Conservation (phyloP, 2,329 filamentous ascomycete genomes). For the Aspergillus melleus region DNA sequence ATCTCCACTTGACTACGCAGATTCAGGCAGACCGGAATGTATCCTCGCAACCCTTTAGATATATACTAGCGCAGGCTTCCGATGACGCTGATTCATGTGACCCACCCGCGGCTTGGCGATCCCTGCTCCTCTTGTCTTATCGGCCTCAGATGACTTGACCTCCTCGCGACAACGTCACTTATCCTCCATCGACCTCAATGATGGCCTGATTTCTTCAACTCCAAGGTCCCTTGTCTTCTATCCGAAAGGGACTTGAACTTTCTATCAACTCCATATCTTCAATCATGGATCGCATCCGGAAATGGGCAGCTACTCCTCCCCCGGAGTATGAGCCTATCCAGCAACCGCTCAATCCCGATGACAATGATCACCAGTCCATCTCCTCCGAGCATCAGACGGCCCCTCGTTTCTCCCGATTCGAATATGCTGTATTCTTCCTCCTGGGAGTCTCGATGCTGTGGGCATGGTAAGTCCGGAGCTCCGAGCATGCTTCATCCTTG, state of each 20-base stretch:
- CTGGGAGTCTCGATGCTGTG: slow-evolving; percentile 93
- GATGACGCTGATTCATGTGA: not conserved
- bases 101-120: slow-evolving; percentile 7
- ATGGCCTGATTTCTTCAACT: slow-evolving; percentile 8
- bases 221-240: not conserved
- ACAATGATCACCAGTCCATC: slow-evolving; percentile 28
- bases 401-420: slow-evolving; percentile 71
- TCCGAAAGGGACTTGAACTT: not conserved
- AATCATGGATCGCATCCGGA: slow-evolving; percentile 37
- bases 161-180: not conserved
- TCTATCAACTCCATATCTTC: not conserved
- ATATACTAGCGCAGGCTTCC: too few relatives aligned
- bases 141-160: slow-evolving; percentile 2
- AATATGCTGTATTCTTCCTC: slow-evolving; percentile 82
- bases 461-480: slow-evolving; percentile 70
- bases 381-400: slow-evolving; percentile 11
- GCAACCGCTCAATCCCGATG: slow-evolving; percentile 27
- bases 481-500: not conserved
- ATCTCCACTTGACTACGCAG: slow-evolving; percentile 9
- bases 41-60: too few relatives aligned
- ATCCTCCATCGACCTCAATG: not conserved
- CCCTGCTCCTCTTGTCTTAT: slow-evolving; percentile 12
- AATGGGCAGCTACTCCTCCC: slow-evolving; percentile 31
- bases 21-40: too few relatives aligned
- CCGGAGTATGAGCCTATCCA: slow-evolving; percentile 31